phyloP scores from a whole-genome alignment of 371 early-diverging fungal genomes.

The Sporodiniella umbellata region DNA sequence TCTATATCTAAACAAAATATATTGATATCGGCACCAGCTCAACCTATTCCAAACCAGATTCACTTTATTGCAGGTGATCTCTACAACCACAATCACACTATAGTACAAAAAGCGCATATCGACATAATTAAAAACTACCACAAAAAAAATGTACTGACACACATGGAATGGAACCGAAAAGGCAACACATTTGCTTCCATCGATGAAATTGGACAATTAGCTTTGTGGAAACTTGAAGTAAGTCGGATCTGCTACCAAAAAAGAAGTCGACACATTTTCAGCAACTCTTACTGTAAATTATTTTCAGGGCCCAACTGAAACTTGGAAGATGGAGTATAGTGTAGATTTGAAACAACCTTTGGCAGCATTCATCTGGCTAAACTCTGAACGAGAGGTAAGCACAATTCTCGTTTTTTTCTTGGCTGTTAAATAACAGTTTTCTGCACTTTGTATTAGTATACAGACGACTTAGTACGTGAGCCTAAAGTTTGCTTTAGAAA shows the following conservation, averaged over 20 bases:
- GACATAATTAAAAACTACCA: slow-evolving; percentile 33
- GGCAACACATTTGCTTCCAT: slow-evolving; percentile 40
- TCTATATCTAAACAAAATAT: slow-evolving; percentile 29
- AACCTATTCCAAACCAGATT: slow-evolving; percentile 23
- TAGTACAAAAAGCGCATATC: slow-evolving; percentile 22
- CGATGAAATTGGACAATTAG: slow-evolving; percentile 45
- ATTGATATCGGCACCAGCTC: slow-evolving; percentile 23
- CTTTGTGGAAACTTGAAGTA: slow-evolving; percentile 43
- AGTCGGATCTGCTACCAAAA: neutral
- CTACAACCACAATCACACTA: slow-evolving; percentile 15
- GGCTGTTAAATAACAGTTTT: slow-evolving; percentile 2
- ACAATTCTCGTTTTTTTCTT: neutral
- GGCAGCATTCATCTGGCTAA: slow-evolving; percentile 43
- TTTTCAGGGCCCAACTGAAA: slow-evolving; percentile 27
- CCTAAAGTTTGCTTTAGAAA: slow-evolving; percentile 34
- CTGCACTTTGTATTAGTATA: slow-evolving; percentile 7
- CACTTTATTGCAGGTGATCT: slow-evolving; percentile 32
- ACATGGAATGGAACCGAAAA: slow-evolving; percentile 43
- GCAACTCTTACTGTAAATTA: neutral
- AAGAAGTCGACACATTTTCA: neutral
- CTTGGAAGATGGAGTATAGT: slow-evolving; percentile 30
- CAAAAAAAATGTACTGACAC: slow-evolving; percentile 36
- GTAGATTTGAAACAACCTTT: slow-evolving; percentile 38
- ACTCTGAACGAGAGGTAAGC: slow-evolving; percentile 38
- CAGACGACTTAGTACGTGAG: slow-evolving; percentile 15